Conservation (phyloP, 345 rosid genomes). For the Gossypium ekmanianum region DNA sequence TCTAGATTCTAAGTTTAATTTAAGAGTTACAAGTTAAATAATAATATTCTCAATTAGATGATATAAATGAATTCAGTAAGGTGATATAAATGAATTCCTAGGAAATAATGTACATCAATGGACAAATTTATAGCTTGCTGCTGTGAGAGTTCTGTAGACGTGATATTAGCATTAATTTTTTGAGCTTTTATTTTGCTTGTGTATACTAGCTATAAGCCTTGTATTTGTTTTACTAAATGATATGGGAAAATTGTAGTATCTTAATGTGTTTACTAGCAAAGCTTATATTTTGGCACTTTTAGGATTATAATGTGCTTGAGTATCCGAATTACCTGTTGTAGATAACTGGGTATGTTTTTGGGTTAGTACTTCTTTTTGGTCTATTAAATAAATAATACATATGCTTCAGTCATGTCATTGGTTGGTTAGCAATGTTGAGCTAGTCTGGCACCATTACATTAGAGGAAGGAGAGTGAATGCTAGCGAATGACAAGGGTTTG, state of each 20-base stretch:
- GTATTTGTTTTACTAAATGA: conserved; percentile 6
- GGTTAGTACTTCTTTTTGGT: not conserved
- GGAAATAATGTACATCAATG: not conserved
- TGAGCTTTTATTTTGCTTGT: not conserved
- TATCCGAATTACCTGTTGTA: not conserved
- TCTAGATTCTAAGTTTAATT: not conserved
- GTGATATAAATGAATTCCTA: too few species aligned
- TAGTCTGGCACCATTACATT: not conserved
- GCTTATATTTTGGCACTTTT: not conserved
- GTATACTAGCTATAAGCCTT: not conserved
- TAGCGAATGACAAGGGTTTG: not conserved
- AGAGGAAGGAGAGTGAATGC: not conserved
- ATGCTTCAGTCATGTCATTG: not conserved
- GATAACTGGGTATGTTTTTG: not conserved
- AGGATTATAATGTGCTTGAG: not conserved
- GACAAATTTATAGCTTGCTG: not conserved
- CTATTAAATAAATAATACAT: not conserved
- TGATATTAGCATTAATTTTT: not conserved
- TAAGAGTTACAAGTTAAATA: not conserved
- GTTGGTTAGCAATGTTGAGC: conserved; percentile 4
- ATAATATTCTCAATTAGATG: not conserved
- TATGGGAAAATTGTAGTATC: not conserved
- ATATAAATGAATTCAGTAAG: not conserved
- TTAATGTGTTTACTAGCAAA: not conserved
- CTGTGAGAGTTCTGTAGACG: not conserved